Percentiles rank a stretch among this genome's conserved stretches.
These are phyloP conservation scores for Crithidia mellificae DNA, from an alignment of 208 protist genomes.

Conservation along the genomic window DNA sequence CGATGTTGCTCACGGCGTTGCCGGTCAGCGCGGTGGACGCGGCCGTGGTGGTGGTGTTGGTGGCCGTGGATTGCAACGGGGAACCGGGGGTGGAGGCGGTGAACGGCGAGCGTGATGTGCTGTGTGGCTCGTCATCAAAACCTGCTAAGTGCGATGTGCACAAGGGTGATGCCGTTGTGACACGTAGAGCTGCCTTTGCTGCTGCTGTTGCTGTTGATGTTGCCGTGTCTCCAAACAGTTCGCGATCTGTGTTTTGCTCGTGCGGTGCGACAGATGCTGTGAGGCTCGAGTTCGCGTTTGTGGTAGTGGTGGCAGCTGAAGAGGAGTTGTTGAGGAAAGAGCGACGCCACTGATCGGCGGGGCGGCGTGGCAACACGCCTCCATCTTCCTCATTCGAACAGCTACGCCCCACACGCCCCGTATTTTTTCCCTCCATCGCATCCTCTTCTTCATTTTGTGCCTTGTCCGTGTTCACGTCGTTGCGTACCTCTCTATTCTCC, in stretches of 20 bases:
- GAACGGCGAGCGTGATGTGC: background rate
- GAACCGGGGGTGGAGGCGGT: slow-evolving; percentile 7
- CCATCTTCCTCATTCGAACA: too few relatives aligned
- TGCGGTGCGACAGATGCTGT: too few relatives aligned
- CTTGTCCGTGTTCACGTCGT: background rate
- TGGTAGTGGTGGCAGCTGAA: background rate
- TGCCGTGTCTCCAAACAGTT: background rate
- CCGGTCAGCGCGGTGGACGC: slow-evolving; percentile 3
- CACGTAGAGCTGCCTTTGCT: too few relatives aligned
- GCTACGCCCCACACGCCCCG: too few relatives aligned
- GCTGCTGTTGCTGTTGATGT: background rate
- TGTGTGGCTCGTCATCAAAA: background rate
- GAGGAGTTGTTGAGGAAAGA: background rate
- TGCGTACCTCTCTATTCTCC: background rate
- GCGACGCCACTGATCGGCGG: background rate
- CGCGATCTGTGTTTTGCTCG: background rate
- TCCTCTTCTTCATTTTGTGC: background rate
- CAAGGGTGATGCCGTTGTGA: slow-evolving; percentile 8
- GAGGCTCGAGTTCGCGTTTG: too few relatives aligned
- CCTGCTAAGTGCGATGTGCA: background rate
- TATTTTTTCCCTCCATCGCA: too few relatives aligned
- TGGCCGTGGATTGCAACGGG: background rate
- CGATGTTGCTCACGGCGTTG: slow-evolving; percentile 76
- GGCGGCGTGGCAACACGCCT: background rate
- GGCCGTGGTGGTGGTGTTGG: too few relatives aligned